Evolutionary conservation across 164 flowering plant genomes (phyloP), one percentile per base, ranked within the genome.

Genomic region (Umbellularia californica): DNA sequence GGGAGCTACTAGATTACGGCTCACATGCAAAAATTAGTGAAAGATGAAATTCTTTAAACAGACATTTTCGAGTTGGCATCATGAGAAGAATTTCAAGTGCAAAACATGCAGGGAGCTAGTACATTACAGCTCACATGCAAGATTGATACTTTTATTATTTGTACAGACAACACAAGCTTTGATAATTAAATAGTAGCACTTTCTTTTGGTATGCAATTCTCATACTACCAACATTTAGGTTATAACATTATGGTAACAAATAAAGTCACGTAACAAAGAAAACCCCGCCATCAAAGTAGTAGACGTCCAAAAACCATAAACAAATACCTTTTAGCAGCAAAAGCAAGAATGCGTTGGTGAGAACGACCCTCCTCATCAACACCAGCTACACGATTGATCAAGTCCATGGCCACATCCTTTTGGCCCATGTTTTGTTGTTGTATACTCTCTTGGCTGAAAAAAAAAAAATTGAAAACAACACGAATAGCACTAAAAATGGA

Each of bases 321-420:
- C 20, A 17, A 68, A 62, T 78, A 95, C 99, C 97, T 88, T 84
- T 80, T 84, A 60, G 99, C 99, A 80, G 99, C 99, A 85, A 84
- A 95, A 68, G 97, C 85, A 75, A 95, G 99, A 86, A 93, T 87
- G 58, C 97, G 86, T 74, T 95, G 99, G 71, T 97, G 98, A 74
- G 98, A 90, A 58, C 97, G 90, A 47, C 99, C 95, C 77, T 95
- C 98, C 79, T 95, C 98, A 80, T 93, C 98, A 76, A 83, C 85
- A 81, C 98, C 95, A 9, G 90, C 84, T 68, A 95, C 92, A 83
- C 97, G 88, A 75, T 88, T 88, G 69, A 95, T 93, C 83, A 95
- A 85, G 22, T 92, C 94, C 95, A 93, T 88, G 65, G 97, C 88
- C 74, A 85, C 88, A 85, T 83, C 83, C 78, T 83, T 87, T 75